Evolutionary conservation across 2,329 filamentous ascomycete genomes (phyloP).

Genomic region (Trichoderma sp.): DNA sequence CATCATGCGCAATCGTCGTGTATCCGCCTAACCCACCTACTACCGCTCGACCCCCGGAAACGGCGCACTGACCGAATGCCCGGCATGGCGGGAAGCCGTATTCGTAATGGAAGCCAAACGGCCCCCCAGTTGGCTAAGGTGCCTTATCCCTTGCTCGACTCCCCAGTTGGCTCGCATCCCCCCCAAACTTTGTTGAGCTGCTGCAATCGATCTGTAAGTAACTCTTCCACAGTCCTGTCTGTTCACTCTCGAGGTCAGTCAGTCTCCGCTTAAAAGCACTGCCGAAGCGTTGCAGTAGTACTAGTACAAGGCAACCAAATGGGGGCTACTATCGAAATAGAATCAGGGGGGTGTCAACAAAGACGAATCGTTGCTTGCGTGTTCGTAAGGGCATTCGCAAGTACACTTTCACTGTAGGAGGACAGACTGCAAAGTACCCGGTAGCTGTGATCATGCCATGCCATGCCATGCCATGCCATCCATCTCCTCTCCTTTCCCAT

Average conservation of each 20-base stretch:
- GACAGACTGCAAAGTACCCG: too few relatives aligned
- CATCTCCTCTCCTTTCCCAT: too few relatives aligned
- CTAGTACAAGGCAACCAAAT: neutral
- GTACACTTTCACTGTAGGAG: too few relatives aligned
- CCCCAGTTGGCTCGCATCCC: conserved; percentile 1
- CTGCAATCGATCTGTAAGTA: too few relatives aligned
- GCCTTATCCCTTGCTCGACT: too few relatives aligned
- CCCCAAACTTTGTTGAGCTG: neutral
- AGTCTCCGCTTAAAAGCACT: conserved; percentile 23
- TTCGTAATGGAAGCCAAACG: conserved; percentile 10
- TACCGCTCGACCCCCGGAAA: conserved; percentile 11
- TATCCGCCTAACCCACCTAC: neutral
- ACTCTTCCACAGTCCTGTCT: too few relatives aligned
- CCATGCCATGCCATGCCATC: too few relatives aligned
- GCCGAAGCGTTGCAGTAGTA: neutral
- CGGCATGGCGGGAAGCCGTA: conserved; percentile 21
- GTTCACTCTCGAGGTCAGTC: neutral
- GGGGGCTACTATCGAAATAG: neutral
- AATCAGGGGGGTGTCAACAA: neutral
- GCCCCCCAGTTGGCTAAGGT: neutral
- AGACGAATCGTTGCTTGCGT: too few relatives aligned
- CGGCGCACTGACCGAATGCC: conserved; percentile 7
- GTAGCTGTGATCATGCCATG: too few relatives aligned
- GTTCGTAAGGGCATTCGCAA: too few relatives aligned
- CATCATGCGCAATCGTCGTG: neutral